phyloP scores from a whole-genome alignment of 2,329 filamentous ascomycete species.

The Colletotrichum melonis region DNA sequence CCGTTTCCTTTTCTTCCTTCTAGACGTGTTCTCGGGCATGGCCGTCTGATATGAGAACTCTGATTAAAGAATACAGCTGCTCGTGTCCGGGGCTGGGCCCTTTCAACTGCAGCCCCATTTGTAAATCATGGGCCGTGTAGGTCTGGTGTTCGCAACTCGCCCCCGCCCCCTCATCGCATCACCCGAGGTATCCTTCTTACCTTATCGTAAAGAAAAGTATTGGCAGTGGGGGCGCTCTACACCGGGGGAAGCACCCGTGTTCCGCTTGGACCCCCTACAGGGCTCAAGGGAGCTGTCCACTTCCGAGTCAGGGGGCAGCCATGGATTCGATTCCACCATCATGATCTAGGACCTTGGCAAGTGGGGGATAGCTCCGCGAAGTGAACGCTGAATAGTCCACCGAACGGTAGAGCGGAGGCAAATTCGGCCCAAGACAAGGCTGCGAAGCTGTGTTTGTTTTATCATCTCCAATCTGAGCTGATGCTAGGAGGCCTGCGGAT shows the following conservation, averaged over 20 bases:
- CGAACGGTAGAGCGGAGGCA: not conserved
- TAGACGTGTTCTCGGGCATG: not conserved
- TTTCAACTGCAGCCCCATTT: not conserved
- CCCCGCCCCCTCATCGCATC: conserved; percentile 18
- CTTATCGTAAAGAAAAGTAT: conserved; percentile 24
- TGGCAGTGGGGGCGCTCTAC: conserved; percentile 7
- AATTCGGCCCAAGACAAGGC: not conserved
- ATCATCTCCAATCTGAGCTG: not conserved
- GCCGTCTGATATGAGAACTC: not conserved
- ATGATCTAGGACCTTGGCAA: conserved; percentile 7
- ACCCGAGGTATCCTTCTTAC: conserved; percentile 11
- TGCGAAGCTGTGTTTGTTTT: not conserved
- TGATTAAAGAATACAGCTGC: not conserved
- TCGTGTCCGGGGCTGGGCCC: not conserved
- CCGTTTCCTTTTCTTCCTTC: not conserved
- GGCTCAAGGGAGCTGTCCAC: not conserved
- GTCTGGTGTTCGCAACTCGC: not conserved
- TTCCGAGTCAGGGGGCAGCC: conserved; percentile 1
- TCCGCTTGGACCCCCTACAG: conserved; percentile 3
- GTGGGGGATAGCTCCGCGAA: not conserved
- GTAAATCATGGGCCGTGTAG: not conserved
- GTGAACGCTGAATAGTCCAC: not conserved
- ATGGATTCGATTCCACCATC: conserved; percentile 5
- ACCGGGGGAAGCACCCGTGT: conserved; percentile 19
- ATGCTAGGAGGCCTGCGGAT: not conserved